Base-by-base conservation (phyloP, 2,329 filamentous ascomycete genomes). In the Mycosphaerella sp. region DNA sequence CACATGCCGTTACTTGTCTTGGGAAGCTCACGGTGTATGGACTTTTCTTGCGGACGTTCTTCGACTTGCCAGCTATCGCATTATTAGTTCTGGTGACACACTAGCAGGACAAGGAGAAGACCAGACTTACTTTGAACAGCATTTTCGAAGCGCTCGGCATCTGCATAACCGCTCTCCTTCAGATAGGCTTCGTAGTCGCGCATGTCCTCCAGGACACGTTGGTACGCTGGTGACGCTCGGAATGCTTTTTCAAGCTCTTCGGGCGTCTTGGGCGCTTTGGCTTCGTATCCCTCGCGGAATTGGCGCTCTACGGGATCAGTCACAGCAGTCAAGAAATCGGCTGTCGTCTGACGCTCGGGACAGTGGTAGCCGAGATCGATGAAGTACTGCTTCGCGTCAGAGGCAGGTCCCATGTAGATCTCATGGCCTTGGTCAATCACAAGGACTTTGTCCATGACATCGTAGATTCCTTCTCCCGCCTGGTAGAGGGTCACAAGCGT, bases 381-480 rank as follows among this genome's bases (percentile, higher is more conserved):
- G 65, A 89, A 87, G 68, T 86, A 88, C 54, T 80, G 73, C 53
- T 76, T 79, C 2, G 85, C 85, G 43, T 80, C 74, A n/a, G 73
- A 71, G 3, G 78, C 76, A 2, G 78, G 80, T 0, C 85, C 85
- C 65, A 82, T 81, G 70, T 80, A 88, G 51, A 87, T 79, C 70
- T 84, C 81, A 4, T 83, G 80, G 1, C 87, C 87, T 47, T 81
- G 74, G 60, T 91, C 85, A 50, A 92, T 87, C 17, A 91, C 81
- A 48, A 91, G 69, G 2, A 91, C 87, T 70, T 91, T 91, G 67
- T 93, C 87, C 79, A 91, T 87, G 32, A 86, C 74, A 58, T 83
- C 77, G 64, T 86, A 87, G 56, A 87, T 85, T 21, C 80, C 80
- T 66, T 87, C 82, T 51, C 83, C 82, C 1, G 84, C 84, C 67